phyloP scores from a whole-genome alignment of 1,139 yeast species.

The Cylindricascospora bacillispora region DNA sequence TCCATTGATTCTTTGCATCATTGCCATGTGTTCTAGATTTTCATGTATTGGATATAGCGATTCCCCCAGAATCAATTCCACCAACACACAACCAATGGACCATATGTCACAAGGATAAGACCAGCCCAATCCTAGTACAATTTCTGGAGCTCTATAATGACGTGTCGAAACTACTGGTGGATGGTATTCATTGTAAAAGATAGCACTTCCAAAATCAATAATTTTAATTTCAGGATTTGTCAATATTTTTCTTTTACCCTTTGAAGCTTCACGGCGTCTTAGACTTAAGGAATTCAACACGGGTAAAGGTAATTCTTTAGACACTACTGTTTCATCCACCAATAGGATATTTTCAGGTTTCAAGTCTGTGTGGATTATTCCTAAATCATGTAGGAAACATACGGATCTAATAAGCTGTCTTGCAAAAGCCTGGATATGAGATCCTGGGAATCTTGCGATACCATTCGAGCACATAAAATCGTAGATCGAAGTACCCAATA shows the following conservation, averaged over 20 bases:
- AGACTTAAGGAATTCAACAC: constrained; percentile 14
- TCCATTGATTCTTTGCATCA: constrained; percentile 68
- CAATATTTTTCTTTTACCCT: constrained; percentile 36
- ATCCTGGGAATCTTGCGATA: constrained; percentile 61
- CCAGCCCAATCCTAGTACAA: constrained; percentile 89
- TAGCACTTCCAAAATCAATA: constrained; percentile 93
- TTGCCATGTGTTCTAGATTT: constrained; percentile 83
- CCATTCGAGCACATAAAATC: constrained; percentile 77
- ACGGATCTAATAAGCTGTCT: constrained; percentile 78
- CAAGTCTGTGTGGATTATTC: constrained; percentile 83
- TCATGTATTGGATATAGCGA: constrained; percentile 93
- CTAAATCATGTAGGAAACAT: constrained; percentile 78
- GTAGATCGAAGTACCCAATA: constrained; percentile 71
- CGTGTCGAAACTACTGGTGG: constrained; percentile 85
- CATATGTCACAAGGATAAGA: constrained; percentile 87
- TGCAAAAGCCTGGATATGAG: constrained; percentile 80
- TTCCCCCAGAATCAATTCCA: constrained; percentile 89
- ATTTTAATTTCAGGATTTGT: constrained; percentile 72
- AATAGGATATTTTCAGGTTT: constrained; percentile 88
- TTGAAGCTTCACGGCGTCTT: constrained; percentile 25
- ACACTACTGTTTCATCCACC: constrained; percentile 40
- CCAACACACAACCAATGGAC: constrained; percentile 91
- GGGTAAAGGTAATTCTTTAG: constrained; percentile 16
- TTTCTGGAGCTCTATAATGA: constrained; percentile 96
- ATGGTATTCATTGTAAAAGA: constrained; percentile 89